These are phyloP conservation scores for Balansia obtecta DNA, from an alignment of 2,329 filamentous ascomycete genomes.

Conservation along the genomic window DNA sequence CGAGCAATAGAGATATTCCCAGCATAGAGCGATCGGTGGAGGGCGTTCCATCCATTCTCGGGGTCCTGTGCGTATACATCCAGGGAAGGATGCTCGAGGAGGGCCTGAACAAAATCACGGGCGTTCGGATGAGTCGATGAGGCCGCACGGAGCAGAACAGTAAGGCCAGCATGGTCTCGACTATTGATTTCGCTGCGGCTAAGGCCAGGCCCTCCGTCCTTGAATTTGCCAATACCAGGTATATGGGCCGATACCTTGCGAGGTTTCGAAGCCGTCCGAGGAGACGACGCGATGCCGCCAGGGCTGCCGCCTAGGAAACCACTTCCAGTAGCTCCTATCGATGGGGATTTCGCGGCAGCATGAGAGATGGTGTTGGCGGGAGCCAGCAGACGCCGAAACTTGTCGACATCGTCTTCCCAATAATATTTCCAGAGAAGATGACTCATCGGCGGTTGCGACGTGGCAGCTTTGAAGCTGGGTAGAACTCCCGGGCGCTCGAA, in stretches of 20 bases:
- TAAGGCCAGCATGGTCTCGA: conserved; percentile 70
- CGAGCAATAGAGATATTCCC: conserved; percentile 82
- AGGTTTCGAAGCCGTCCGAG: conserved; percentile 34
- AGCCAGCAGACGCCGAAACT: conserved; percentile 79
- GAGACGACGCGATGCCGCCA: conserved; percentile 34
- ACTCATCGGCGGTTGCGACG: conserved; percentile 57
- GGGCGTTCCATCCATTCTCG: conserved; percentile 91
- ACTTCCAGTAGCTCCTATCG: conserved; percentile 22
- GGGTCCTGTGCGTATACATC: conserved; percentile 80
- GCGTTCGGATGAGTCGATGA: conserved; percentile 61
- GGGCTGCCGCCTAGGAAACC: conserved; percentile 25
- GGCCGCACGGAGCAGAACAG: conserved; percentile 71
- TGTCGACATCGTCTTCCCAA: conserved; percentile 94
- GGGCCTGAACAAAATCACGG: conserved; percentile 59
- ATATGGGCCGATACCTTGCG: conserved; percentile 41
- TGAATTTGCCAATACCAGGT: conserved; percentile 29
- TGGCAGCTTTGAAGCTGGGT: not conserved
- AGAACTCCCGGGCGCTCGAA: conserved; percentile 36
- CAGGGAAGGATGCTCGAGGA: conserved; percentile 70
- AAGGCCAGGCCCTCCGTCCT: conserved; percentile 29
- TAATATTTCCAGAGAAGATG: conserved; percentile 93
- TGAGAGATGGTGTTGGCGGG: conserved; percentile 50
- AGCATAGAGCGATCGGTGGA: conserved; percentile 82
- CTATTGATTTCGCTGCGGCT: conserved; percentile 65
- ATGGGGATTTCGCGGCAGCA: conserved; percentile 40